Percentiles rank a stretch among this genome's conserved stretches.
Conservation (phyloP, 2,329 filamentous ascomycete species). For the Blumeria graminis region DNA sequence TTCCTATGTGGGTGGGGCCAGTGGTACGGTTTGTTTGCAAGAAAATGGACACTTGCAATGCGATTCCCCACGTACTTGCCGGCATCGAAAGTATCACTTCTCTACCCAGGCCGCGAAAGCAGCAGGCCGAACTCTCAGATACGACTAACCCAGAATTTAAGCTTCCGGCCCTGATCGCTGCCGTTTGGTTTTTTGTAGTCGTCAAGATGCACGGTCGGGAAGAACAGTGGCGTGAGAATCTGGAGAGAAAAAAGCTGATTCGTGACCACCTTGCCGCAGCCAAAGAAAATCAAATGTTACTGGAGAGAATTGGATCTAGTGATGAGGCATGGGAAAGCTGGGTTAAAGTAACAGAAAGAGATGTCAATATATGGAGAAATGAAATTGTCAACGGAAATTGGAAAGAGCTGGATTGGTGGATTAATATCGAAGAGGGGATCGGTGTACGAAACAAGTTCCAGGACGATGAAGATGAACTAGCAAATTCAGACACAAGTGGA, state of each 20-base stretch:
- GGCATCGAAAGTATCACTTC: conserved; percentile 33
- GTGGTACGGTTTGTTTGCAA: conserved; percentile 41
- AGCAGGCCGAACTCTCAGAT: not conserved
- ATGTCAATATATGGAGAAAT: conserved; percentile 37
- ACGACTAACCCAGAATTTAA: conserved; percentile 16
- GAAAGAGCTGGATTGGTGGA: conserved; percentile 31
- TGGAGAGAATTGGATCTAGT: conserved; percentile 22
- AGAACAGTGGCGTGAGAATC: conserved; percentile 20
- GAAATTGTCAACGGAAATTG: conserved; percentile 25
- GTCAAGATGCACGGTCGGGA: conserved; percentile 20
- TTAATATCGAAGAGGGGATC: conserved; percentile 24
- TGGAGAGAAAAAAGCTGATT: conserved; percentile 22
- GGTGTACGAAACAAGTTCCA: conserved; percentile 14
- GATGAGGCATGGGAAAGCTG: conserved; percentile 27
- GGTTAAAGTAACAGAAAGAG: conserved; percentile 22
- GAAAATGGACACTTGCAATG: conserved; percentile 30
- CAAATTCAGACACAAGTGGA: not conserved
- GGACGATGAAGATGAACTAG: conserved; percentile 9
- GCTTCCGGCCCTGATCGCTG: conserved; percentile 30
- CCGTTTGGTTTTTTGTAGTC: conserved; percentile 34
- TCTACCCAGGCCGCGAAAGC: conserved; percentile 8
- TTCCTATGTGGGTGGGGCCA: conserved; percentile 45
- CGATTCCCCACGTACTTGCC: conserved; percentile 50
- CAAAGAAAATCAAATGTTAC: conserved; percentile 17
- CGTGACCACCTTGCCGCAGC: conserved; percentile 19